Evolutionary conservation across 2,329 filamentous ascomycete genomes (phyloP).

Genomic region (Albifimbria verrucaria): DNA sequence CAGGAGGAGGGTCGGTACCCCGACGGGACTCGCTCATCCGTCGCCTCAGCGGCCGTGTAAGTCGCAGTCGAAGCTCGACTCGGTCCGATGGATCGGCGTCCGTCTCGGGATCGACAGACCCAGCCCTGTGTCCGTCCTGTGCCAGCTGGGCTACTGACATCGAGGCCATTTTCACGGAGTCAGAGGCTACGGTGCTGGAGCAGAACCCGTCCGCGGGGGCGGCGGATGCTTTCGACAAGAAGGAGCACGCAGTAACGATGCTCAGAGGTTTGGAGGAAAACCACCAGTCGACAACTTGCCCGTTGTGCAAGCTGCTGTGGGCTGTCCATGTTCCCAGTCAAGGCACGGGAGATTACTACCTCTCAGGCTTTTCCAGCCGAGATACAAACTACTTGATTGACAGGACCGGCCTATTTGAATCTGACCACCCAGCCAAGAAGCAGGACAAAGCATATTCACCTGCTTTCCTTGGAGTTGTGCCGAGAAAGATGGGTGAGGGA

Average conservation of each 20-base stretch:
- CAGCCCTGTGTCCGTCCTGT: constrained; percentile 26
- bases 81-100: constrained; percentile 26
- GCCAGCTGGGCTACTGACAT: constrained; percentile 29
- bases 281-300: constrained; percentile 29
- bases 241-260: constrained; percentile 24
- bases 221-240: constrained; percentile 27
- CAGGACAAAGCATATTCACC: constrained; percentile 25
- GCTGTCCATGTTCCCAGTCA: constrained; percentile 28
- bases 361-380: constrained; percentile 30
- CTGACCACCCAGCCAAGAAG: constrained; percentile 24
- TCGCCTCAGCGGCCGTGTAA: constrained; percentile 31
- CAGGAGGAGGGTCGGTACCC: constrained; percentile 21
- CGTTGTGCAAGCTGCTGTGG: constrained; percentile 31
- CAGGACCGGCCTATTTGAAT: constrained; percentile 25
- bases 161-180: constrained; percentile 27
- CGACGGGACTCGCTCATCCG: constrained; percentile 31
- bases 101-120: constrained; percentile 17
- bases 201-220: constrained; percentile 21
- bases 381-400: constrained; percentile 33
- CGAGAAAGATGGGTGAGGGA: constrained; percentile 24
- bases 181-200: constrained; percentile 25
- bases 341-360: constrained; percentile 24
- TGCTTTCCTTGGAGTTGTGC: constrained; percentile 28
- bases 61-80: constrained; percentile 28
- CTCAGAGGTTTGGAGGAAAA: constrained; percentile 27